A percentile compares a stretch with the other conserved stretches of the same genome.
Evolutionary conservation across 345 rosid genomes (phyloP).

Genomic region (Trapa bicornis): DNA sequence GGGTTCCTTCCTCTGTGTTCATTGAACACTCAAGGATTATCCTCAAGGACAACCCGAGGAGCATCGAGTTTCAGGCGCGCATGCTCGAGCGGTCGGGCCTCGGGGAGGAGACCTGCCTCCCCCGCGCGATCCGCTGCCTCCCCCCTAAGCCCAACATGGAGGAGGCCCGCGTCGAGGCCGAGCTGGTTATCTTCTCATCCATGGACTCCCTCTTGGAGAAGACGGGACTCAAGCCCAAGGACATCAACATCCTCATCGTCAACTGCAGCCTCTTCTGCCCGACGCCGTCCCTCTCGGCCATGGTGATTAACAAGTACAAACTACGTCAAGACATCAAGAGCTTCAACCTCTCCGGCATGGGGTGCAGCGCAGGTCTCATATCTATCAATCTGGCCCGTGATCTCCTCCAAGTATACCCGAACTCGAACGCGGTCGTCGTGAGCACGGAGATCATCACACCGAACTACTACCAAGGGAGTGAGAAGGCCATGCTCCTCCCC

Average conservation of each 20-base stretch:
- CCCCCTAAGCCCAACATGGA: slow-evolving; percentile 65
- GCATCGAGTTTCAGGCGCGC: no score
- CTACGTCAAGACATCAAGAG: slow-evolving; percentile 64
- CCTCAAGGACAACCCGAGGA: no score
- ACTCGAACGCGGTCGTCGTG: slow-evolving; percentile 28
- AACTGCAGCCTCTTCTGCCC: slow-evolving; percentile 15
- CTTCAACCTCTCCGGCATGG: slow-evolving; percentile 19
- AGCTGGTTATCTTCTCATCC: slow-evolving; percentile 54
- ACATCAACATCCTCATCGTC: slow-evolving; percentile 49
- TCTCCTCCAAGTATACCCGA: slow-evolving; percentile 56
- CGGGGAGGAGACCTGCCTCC: slow-evolving; percentile 17
- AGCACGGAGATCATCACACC: no score
- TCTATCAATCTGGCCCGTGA: slow-evolving; percentile 62
- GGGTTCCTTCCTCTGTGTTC: no score
- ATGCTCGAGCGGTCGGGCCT: no score
- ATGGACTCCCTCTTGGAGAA: slow-evolving; percentile 52
- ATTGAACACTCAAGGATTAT: no score
- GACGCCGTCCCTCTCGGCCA: slow-evolving; percentile 61
- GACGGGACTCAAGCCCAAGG: slow-evolving; percentile 53
- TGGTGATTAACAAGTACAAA: slow-evolving; percentile 68
- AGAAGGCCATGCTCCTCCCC: no score
- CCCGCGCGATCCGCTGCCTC: slow-evolving; percentile 60
- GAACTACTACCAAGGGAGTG: no score
- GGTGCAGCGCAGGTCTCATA: slow-evolving; percentile 41
- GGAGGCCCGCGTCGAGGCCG: slow-evolving; percentile 49